phyloP scores from a whole-genome alignment of 805 yeast genomes.

The Lipomyces chichibuensis region DNA sequence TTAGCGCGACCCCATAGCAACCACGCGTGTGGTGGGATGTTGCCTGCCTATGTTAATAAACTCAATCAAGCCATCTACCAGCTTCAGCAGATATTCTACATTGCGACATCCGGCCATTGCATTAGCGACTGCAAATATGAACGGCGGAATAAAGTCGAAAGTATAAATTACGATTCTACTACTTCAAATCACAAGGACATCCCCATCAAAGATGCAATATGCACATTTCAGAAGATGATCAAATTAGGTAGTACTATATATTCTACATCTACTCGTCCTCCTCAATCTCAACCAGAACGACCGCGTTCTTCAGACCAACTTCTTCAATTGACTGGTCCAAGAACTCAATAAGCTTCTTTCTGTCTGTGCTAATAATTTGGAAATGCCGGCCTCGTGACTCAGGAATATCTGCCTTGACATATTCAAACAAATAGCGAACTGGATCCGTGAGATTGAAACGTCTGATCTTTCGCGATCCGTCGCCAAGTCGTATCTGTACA shows the following conservation, averaged over 20 bases:
- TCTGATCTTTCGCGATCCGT: constrained; percentile 79
- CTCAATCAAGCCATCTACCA: not conserved
- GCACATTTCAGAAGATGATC: not conserved
- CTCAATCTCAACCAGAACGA: constrained; percentile 65
- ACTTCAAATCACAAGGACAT: not conserved
- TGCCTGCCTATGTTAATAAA: not conserved
- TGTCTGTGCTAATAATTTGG: constrained; percentile 50
- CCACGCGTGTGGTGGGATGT: not conserved
- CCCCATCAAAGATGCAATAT: not conserved
- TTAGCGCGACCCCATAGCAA: not conserved
- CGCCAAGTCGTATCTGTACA: constrained; percentile 84
- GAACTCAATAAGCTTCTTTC: constrained; percentile 59
- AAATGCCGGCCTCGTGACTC: constrained; percentile 53
- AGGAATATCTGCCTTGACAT: constrained; percentile 62
- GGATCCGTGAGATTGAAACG: constrained; percentile 63
- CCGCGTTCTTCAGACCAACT: constrained; percentile 81
- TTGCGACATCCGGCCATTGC: too few species aligned
- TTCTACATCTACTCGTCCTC: constrained; percentile 37
- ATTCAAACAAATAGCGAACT: constrained; percentile 63
- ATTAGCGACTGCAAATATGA: too few species aligned
- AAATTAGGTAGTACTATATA: not conserved
- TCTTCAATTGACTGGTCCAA: constrained; percentile 64
- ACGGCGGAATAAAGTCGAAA: not conserved
- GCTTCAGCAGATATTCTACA: not conserved
- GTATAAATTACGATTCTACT: not conserved